Evolutionary conservation across 176 grass and related monocot genomes (phyloP).

Genomic region (Guadua angustifolia): DNA sequence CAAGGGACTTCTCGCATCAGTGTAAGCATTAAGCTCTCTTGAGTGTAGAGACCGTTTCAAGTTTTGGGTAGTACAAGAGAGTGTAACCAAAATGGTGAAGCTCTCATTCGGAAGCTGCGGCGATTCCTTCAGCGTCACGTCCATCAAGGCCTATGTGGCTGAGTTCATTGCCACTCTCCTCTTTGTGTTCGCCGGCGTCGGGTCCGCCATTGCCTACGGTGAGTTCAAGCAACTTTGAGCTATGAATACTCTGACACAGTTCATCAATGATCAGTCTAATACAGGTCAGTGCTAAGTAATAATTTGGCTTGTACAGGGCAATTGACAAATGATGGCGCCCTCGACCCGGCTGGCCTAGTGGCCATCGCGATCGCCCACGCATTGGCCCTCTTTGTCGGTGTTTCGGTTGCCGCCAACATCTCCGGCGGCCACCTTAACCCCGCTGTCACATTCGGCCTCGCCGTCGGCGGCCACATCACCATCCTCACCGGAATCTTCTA

Average conservation of each 20-base stretch:
- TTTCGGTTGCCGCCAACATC: slow-evolving; percentile 86
- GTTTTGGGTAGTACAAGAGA: background rate
- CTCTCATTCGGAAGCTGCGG: slow-evolving; percentile 71
- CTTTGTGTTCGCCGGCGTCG: slow-evolving; percentile 95
- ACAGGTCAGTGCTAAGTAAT: background rate
- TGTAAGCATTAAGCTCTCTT: background rate
- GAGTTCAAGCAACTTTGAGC: background rate
- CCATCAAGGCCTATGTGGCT: slow-evolving; percentile 79
- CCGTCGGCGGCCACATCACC: slow-evolving; percentile 89
- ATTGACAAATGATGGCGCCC: slow-evolving; percentile 60
- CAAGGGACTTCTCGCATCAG: slow-evolving; percentile 31
- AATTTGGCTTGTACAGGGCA: slow-evolving; percentile 40
- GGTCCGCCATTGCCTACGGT: slow-evolving; percentile 88
- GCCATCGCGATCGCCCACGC: slow-evolving; percentile 83
- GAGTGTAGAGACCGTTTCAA: background rate
- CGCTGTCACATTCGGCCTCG: slow-evolving; percentile 83
- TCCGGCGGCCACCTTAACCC: slow-evolving; percentile 96
- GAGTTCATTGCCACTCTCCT: slow-evolving; percentile 99
- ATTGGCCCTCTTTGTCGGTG: slow-evolving; percentile 83
- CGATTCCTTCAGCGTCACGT: slow-evolving; percentile 70
- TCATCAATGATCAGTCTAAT: background rate
- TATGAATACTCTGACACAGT: background rate
- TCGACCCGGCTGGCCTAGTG: slow-evolving; percentile 84
- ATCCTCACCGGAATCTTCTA: slow-evolving; percentile 91
- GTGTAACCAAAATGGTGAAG: slow-evolving; percentile 78